phyloP scores from a whole-genome alignment of 257 asterid species.

The Linderniella brevidens region DNA sequence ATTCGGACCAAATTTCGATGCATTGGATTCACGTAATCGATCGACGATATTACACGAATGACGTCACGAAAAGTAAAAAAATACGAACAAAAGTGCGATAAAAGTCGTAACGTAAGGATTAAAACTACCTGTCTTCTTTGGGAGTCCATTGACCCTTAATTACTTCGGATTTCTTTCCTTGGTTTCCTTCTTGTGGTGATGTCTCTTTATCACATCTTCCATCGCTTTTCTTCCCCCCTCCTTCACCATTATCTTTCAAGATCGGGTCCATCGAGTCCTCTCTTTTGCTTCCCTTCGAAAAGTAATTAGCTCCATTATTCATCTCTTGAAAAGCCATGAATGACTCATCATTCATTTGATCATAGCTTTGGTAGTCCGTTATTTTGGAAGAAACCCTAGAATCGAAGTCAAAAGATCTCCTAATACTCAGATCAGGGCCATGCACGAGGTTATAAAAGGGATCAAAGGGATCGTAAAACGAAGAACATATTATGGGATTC shows the following conservation, averaged over 20 bases:
- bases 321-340: slow-evolving; percentile 3
- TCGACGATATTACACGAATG: not conserved
- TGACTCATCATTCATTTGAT: slow-evolving; percentile 7
- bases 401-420: no score
- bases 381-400: no score
- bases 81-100: slow-evolving; percentile 12
- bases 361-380: slow-evolving; percentile 3
- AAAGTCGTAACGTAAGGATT: no score
- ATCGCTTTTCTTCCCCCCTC: no score
- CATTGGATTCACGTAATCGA: not conserved
- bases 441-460: slow-evolving; percentile 18
- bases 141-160: slow-evolving; percentile 52
- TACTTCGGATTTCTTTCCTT: slow-evolving; percentile 11
- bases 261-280: no score
- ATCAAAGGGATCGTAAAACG: slow-evolving; percentile 27
- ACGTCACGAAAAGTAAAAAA: not conserved
- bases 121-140: slow-evolving; percentile 40
- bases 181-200: no score
- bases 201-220: no score
- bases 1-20: not conserved
- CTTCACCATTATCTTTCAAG: no score
- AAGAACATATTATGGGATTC: slow-evolving; percentile 5
- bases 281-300: not conserved
- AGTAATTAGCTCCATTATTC: not conserved
- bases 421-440: not conserved